Percentiles rank a stretch among this genome's conserved stretches.
phyloP scores from a whole-genome alignment of 805 yeast genomes.

The Schwanniomyces sp. region DNA sequence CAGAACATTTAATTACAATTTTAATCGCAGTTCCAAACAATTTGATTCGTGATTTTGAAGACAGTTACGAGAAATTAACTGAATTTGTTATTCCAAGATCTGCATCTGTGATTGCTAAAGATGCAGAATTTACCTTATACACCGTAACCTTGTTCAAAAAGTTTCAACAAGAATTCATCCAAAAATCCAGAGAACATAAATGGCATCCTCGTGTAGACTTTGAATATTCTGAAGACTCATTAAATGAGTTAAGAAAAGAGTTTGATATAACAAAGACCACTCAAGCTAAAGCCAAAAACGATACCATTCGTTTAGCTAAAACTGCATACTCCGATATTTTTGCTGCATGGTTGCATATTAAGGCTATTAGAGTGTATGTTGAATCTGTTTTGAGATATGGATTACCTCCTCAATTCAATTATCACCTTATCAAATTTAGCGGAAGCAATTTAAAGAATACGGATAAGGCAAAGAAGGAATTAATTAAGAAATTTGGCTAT shows the following conservation, averaged over 20 bases:
- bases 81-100: constrained; percentile 90
- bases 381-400: constrained; percentile 96
- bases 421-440: constrained; percentile 47
- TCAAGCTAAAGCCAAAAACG: constrained; percentile 73
- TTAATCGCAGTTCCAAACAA: constrained; percentile 83
- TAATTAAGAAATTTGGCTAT: constrained; percentile 78
- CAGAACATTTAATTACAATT: constrained; percentile 85
- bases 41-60: constrained; percentile 58
- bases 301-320: constrained; percentile 76
- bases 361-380: constrained; percentile 82
- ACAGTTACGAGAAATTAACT: constrained; percentile 71
- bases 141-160: constrained; percentile 85
- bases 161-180: constrained; percentile 64
- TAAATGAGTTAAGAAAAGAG: constrained; percentile 74
- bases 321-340: constrained; percentile 89
- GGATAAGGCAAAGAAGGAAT: constrained; percentile 63
- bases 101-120: constrained; percentile 68
- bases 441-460: constrained; percentile 34
- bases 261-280: constrained; percentile 70
- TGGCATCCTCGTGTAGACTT: constrained; percentile 90
- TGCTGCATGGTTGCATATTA: constrained; percentile 87
- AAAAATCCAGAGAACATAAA: constrained; percentile 76
- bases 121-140: constrained; percentile 71
- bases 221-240: constrained; percentile 73
- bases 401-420: constrained; percentile 85